Conservation (phyloP, 352 stramenopile genomes). For the Halophytophthora batemanensis region DNA sequence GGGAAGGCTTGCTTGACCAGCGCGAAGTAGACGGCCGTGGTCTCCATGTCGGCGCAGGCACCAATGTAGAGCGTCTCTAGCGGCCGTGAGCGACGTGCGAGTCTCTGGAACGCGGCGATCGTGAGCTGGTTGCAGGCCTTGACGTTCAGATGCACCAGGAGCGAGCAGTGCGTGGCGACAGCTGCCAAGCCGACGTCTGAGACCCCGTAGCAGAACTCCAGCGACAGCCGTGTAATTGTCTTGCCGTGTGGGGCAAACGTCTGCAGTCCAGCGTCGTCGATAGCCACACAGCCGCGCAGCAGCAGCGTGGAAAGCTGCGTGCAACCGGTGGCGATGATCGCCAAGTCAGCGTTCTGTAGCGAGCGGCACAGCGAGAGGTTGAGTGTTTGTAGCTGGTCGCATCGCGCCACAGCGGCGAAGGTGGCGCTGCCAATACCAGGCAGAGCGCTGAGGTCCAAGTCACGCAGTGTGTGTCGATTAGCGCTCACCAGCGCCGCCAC, state of each 20-base stretch:
- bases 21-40: constrained; percentile 50
- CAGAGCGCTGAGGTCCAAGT: constrained; percentile 64
- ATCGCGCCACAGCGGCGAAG: constrained; percentile 62
- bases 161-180: constrained; percentile 48
- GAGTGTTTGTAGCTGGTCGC: constrained; percentile 49
- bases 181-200: constrained; percentile 59
- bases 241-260: constrained; percentile 33
- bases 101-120: constrained; percentile 41
- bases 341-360: constrained; percentile 55
- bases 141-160: constrained; percentile 74
- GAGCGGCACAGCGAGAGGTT: constrained; percentile 75
- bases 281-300: constrained; percentile 58
- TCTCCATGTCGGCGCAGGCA: constrained; percentile 63
- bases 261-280: constrained; percentile 60
- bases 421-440: constrained; percentile 41
- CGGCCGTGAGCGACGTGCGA: constrained; percentile 35
- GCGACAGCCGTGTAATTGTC: constrained; percentile 58
- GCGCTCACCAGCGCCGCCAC: constrained; percentile 39
- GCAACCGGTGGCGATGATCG: constrained; percentile 40
- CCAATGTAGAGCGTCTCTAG: constrained; percentile 65
- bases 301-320: constrained; percentile 39
- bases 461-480: constrained; percentile 46
- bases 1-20: constrained; percentile 66
- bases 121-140: constrained; percentile 88
- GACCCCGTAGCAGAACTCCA: constrained; percentile 88